Evolutionary conservation across 371 early-diverging fungal species (phyloP).

Genomic region (Saksenaea oblongispora): DNA sequence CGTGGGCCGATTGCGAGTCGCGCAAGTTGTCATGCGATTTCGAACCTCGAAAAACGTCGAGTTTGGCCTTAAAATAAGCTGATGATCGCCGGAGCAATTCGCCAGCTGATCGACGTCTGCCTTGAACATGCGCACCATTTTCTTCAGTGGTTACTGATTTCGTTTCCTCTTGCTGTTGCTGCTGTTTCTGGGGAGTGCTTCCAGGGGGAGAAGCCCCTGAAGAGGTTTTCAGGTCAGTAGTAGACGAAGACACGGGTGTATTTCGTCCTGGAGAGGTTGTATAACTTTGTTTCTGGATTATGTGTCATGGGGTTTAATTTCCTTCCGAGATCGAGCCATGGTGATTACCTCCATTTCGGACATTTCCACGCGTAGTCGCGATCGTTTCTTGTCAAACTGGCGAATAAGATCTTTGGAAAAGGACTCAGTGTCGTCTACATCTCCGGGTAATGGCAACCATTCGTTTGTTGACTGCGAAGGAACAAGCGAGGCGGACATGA

Average conservation of each 20-base stretch:
- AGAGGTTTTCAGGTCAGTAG: neutral
- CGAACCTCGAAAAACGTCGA: conserved; percentile 4
- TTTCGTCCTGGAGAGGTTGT: neutral
- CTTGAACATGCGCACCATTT: neutral
- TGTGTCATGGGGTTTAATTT: neutral
- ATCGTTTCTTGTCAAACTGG: conserved; percentile 40
- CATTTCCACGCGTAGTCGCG: conserved; percentile 36
- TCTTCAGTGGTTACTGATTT: neutral
- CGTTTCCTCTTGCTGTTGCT: neutral
- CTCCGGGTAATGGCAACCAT: conserved; percentile 11
- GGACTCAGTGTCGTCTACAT: conserved; percentile 21
- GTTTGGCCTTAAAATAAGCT: conserved; percentile 15
- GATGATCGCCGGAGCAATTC: conserved; percentile 30
- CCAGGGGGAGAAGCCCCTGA: conserved; percentile 2
- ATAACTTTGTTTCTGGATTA: neutral
- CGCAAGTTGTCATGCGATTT: neutral
- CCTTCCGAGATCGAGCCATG: neutral
- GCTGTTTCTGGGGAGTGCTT: neutral
- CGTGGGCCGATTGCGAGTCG: conserved; percentile 1
- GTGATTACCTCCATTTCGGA: conserved; percentile 28
- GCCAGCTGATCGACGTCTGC: conserved; percentile 5
- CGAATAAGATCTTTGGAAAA: conserved; percentile 41
- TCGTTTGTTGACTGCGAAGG: neutral
- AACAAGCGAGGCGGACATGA: conserved; percentile 4
- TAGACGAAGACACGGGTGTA: neutral